A percentile compares a stretch with the other conserved stretches of the same genome.
These are phyloP conservation scores for Hyaloperonospora arabidopsidis DNA, from an alignment of 352 stramenopile genomes.

Conservation along the genomic window DNA sequence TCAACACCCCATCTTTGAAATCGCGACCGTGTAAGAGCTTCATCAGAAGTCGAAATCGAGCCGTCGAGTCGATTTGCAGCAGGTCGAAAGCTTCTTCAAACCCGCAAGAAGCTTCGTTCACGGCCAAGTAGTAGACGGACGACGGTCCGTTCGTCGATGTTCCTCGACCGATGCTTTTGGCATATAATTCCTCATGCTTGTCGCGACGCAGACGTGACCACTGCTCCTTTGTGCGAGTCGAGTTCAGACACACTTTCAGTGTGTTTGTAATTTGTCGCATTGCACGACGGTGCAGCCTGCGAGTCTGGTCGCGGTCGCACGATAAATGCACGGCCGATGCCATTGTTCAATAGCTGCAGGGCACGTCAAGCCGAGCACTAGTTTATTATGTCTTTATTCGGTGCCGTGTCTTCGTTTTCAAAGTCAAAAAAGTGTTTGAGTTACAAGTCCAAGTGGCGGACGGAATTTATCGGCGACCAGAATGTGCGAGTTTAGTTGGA, in stretches of 20 bases:
- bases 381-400: too few species aligned
- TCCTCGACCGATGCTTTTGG: conserved; percentile 30
- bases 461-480: too few species aligned
- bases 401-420: too few species aligned
- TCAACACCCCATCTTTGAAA: conserved; percentile 46
- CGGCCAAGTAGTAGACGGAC: conserved; percentile 41
- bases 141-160: conserved; percentile 23
- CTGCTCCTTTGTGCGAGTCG: conserved; percentile 41
- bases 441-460: too few species aligned
- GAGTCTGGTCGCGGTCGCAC: conserved; percentile 41
- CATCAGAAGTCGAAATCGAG: conserved; percentile 55
- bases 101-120: conserved; percentile 49
- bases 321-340: conserved; percentile 35
- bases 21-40: conserved; percentile 47
- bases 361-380: too few species aligned
- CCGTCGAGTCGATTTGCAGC: conserved; percentile 46
- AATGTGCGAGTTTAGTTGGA: too few species aligned
- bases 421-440: too few species aligned
- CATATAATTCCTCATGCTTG: conserved; percentile 48
- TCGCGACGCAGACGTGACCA: conserved; percentile 48
- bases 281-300: conserved; percentile 51
- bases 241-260: conserved; percentile 46
- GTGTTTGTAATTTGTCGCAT: conserved; percentile 57
- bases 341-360: conserved; percentile 2
- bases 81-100: conserved; percentile 58